Evolutionary conservation across 2,329 filamentous ascomycete genomes (phyloP), one percentile per base, ranked within the genome.

Genomic region (Plenodomus biglobosus): DNA sequence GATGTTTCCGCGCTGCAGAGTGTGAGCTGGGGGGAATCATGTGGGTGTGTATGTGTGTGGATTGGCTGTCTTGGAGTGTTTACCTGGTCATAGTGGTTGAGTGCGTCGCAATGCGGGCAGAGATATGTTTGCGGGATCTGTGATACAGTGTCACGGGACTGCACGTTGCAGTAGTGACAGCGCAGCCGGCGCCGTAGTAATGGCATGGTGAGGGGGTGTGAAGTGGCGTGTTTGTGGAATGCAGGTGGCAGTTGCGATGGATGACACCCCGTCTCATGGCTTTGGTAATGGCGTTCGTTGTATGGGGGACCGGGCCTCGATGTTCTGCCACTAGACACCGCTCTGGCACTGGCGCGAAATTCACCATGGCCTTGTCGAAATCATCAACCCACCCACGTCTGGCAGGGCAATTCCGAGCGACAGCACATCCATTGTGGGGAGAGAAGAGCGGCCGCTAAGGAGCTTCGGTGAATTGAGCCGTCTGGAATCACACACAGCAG

Each of bases 21-120:
- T 49, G 60, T 64, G 42, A n/a, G n/a, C n/a, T 62, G 55, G 40
- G 48, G 48, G 27, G 18, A 37, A 38, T n/a, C n/a, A n/a, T n/a
- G n/a, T n/a, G n/a, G n/a, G n/a, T n/a, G 32, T 17, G 10, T 34
- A 40, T 27, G 27, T 34, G 10, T 36, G 20, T 4, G 24, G 16
- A 36, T 41, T 40, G 50, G 32, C 38, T 18, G 18, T 16, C 16
- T 18, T 21, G 52, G 18, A 41, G 40, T 40, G 35, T 55, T 42
- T 75, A 94, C 91, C 76, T 92, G 80, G 69, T 99, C 94, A 24
- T 96, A 78, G 75, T 90, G 88, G 72, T 97, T 99, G 50, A 86
- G 85, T 16, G 92, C 88, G 62, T 94, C 88, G 77, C 94, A 99
- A 52, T 81, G 77, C 17, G 80, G 74, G 73, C 70, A 71, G 18